phyloP scores from a whole-genome alignment of 768 basidiomycete genomes.

The Serendipita vermifera region DNA sequence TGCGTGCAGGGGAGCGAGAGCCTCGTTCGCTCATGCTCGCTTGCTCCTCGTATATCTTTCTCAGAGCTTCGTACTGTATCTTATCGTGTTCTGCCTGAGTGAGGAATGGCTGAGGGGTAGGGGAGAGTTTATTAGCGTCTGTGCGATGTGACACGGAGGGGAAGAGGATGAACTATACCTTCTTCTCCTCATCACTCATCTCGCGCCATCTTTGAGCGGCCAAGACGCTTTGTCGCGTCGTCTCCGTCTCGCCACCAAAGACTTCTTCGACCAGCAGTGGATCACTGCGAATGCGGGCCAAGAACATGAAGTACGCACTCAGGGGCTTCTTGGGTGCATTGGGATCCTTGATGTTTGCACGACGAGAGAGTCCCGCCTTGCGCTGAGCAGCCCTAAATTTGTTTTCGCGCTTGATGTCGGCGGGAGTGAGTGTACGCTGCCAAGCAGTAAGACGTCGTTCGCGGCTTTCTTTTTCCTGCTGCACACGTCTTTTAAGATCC shows the following conservation, averaged over 20 bases:
- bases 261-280: slow-evolving; percentile 60
- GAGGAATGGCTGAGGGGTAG: slow-evolving; percentile 59
- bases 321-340: slow-evolving; percentile 95
- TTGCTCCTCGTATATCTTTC: slow-evolving; percentile 70
- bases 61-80: slow-evolving; percentile 78
- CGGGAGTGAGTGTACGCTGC: slow-evolving; percentile 72
- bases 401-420: slow-evolving; percentile 92
- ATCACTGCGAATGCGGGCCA: slow-evolving; percentile 78
- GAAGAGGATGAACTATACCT: slow-evolving; percentile 38
- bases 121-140: slow-evolving; percentile 4
- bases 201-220: slow-evolving; percentile 89
- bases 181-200: slow-evolving; percentile 87
- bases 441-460: slow-evolving; percentile 73
- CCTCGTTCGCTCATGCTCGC: background rate
- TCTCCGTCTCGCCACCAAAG: slow-evolving; percentile 84
- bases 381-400: slow-evolving; percentile 81
- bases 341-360: slow-evolving; percentile 91
- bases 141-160: background rate
- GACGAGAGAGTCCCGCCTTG: slow-evolving; percentile 82
- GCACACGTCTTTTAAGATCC: slow-evolving; percentile 78
- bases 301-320: slow-evolving; percentile 88
- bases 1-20: background rate
- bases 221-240: slow-evolving; percentile 86
- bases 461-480: slow-evolving; percentile 70
- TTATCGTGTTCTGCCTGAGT: slow-evolving; percentile 92